Evolutionary conservation across 768 basidiomycete species (phyloP).

Genomic region (Suillus clintonianus): DNA sequence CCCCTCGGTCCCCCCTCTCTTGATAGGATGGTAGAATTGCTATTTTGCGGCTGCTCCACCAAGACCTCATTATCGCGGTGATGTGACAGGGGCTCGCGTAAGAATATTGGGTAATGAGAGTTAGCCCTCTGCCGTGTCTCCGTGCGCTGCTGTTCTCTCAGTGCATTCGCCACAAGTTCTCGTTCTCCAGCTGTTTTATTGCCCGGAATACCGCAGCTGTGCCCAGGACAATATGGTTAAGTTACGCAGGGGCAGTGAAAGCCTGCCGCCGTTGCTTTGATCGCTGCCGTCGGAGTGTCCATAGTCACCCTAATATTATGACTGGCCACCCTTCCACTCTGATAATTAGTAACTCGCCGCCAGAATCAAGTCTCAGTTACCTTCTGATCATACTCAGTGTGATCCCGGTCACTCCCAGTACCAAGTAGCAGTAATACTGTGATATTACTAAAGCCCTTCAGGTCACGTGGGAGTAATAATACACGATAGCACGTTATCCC

Average conservation of each 20-base stretch:
- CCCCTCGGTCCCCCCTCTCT: neutral
- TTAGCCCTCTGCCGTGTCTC: neutral
- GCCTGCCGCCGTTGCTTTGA: neutral
- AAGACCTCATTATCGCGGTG: neutral
- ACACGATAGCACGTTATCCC: constrained; percentile 14
- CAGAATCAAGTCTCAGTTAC: neutral
- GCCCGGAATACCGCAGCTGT: neutral
- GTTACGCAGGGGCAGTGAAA: neutral
- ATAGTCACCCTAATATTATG: neutral
- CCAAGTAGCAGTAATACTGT: neutral
- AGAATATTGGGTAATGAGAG: neutral
- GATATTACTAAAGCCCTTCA: neutral
- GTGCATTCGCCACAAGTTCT: neutral
- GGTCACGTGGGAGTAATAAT: constrained; percentile 23
- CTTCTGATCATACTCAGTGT: neutral
- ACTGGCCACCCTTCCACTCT: neutral
- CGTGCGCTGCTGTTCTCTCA: neutral
- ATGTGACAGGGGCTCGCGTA: neutral
- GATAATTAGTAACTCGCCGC: neutral
- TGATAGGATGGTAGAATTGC: neutral
- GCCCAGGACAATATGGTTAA: neutral
- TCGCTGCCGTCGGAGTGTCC: neutral
- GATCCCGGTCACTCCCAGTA: neutral
- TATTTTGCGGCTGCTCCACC: neutral
- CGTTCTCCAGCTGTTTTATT: neutral